Evolutionary conservation across 768 basidiomycete species (phyloP).

Genomic region (Lentinula raphanica): DNA sequence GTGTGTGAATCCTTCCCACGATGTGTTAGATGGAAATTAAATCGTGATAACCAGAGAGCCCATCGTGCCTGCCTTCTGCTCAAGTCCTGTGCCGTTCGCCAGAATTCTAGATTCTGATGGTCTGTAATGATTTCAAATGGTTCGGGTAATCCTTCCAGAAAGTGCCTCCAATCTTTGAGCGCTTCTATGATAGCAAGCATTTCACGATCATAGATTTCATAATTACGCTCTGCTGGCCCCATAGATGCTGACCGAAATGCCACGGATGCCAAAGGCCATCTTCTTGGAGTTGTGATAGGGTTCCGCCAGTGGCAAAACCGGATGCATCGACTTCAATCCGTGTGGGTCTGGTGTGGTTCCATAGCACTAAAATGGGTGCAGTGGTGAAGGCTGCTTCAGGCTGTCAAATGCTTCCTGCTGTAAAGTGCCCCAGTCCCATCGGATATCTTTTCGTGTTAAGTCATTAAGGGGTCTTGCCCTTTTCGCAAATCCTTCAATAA

Average conservation of each 20-base stretch:
- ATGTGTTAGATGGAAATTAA: constrained; percentile 13
- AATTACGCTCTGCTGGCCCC: background rate
- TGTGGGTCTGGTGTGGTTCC: background rate
- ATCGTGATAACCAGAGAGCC: constrained; percentile 15
- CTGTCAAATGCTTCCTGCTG: background rate
- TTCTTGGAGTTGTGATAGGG: background rate
- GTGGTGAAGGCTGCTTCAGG: background rate
- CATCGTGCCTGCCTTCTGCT: constrained; percentile 9
- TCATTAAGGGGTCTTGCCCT: background rate
- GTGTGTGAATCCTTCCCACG: too few relatives aligned
- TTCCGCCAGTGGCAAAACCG: background rate
- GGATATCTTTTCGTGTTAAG: background rate
- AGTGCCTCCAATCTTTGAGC: constrained; percentile 8
- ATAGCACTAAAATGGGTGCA: background rate
- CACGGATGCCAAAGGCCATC: background rate
- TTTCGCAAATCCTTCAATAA: too few relatives aligned
- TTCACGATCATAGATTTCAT: constrained; percentile 13
- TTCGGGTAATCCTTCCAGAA: constrained; percentile 11
- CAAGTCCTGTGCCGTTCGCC: constrained; percentile 6
- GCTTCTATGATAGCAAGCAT: constrained; percentile 5
- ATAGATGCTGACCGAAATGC: background rate
- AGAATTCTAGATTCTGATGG: constrained; percentile 9
- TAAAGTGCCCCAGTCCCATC: background rate
- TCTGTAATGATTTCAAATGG: background rate
- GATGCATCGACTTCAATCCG: background rate